Base-by-base conservation (phyloP, 768 basidiomycete species). In the Boletus vermiculosoides region DNA sequence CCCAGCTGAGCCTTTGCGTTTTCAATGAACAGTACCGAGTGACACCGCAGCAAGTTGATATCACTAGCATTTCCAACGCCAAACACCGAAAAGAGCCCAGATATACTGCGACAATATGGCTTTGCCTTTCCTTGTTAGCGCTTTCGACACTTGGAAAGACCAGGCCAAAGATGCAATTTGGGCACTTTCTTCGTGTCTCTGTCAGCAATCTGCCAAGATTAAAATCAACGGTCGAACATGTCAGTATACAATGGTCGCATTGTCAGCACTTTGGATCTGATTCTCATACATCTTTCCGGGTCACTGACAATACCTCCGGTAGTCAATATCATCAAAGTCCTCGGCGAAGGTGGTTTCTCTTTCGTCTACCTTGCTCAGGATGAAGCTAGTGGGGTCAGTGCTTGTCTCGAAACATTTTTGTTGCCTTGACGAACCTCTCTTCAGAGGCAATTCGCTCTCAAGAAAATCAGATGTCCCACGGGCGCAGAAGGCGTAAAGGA, bases 221-320 rank as follows among this genome's bases (percentile, higher is more conserved):
- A 97, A 98, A 77, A 94, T 99, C 59, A 97, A 96, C 64, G 96
- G 96, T 37, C 83, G 96, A 63, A 91, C 92, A 40, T 98, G 90
- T 92, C 63, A 79, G 87, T 81, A 55, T 47, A 16, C 52, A n/a
- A n/a, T 22, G 33, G 49, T 58, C 45, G 31, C 47, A 20, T 53
- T 31, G 53, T 52, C 37, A 2, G n/a, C 44, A 41, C 31, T 46
- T 47, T 52, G 52, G n/a, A 44, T 13, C 45, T 58, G 55, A 56
- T 51, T 42, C 18, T 44, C 33, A 12, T 54, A 16, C 39, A 41
- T 51, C 50, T 7, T 28, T 37, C 41, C 4, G 51, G 22, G 31
- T n/a, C 33, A 36, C 54, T 62, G 30, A 58, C 22, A 18, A 52
- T 25, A 16, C 59, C 46, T 44, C 9, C 37, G 50, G 12, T 64